Evolutionary conservation across 2,329 filamentous ascomycete species (phyloP), one percentile per base, ranked within the genome.

Genomic region (Penicillium capsulatum): DNA sequence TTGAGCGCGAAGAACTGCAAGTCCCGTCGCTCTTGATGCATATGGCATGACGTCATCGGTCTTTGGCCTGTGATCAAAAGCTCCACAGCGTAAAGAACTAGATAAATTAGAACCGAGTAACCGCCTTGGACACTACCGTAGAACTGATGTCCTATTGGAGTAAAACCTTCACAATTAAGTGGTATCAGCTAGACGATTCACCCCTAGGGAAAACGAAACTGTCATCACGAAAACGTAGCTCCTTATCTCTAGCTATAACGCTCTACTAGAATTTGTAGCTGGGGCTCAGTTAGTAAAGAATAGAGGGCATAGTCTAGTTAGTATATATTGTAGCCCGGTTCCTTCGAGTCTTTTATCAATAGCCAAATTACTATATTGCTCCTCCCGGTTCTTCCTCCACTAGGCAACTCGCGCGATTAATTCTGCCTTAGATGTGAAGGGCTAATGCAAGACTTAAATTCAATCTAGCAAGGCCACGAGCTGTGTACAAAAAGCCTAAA

Each of bases 311-410:
- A 30, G 27, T 13, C 27, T 7, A 30, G 13, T 30, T n/a, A n/a
- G n/a, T n/a, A 11, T 30, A 13, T 30, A 30, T 30, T 30, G 27
- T 30, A 30, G 27, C 27, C 27, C 14, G 27, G 27, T 30, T 30
- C 27, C 27, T 13, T 13, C n/a, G 6, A 30, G 27, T 6, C 8
- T 30, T 30, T 30, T 30, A 30, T 30, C 14, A 14, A 30, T 30
- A 13, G 27, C 9, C 8, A 30, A 30, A 30, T 30, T 30, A 14
- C 27, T 13, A 30, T 30, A 13, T 24, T 24, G 22, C 22, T 24
- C 22, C 22, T 24, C 22, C 22, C 22, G 22, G 22, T 24, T 24
- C 22, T 24, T 24, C 22, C 22, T 24, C 22, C 22, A 24, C 22
- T 24, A 11, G 7, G 22, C 22, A 24, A 24, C 11, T 24, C 22